Evolutionary conservation across 2,329 filamentous ascomycete genomes (phyloP).

Genomic region (Talaromyces sp.): DNA sequence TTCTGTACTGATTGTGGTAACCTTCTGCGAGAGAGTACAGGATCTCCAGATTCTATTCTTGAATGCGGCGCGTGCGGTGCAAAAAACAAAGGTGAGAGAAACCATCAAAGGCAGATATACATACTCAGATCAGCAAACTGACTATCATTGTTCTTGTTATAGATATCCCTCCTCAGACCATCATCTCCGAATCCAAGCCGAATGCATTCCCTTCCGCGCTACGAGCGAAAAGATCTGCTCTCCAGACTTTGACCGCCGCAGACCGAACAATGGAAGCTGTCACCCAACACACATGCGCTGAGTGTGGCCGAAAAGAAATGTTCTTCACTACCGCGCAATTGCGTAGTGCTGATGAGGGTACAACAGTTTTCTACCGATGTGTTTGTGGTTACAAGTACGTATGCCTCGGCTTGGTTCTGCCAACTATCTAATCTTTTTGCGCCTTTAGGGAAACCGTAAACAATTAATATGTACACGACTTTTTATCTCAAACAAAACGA

Average conservation of each 20-base stretch:
- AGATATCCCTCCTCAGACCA: conserved; percentile 73
- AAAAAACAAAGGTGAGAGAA: conserved; percentile 68
- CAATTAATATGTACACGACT: conserved; percentile 28
- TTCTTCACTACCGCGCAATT: conserved; percentile 81
- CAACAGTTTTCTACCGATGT: conserved; percentile 85
- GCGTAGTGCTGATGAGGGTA: conserved; percentile 90
- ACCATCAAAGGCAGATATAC: background rate
- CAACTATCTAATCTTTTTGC: conserved; percentile 11
- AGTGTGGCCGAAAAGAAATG: conserved; percentile 79
- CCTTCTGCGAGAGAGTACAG: conserved; percentile 75
- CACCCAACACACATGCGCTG: conserved; percentile 67
- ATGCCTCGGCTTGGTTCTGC: background rate
- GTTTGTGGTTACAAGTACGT: conserved; percentile 79
- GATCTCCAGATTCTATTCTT: conserved; percentile 70
- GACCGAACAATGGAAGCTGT: conserved; percentile 71
- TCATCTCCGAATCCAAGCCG: conserved; percentile 79
- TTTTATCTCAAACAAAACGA: background rate
- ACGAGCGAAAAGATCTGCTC: conserved; percentile 78
- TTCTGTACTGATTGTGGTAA: conserved; percentile 95
- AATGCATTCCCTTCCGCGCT: conserved; percentile 88
- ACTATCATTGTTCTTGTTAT: conserved; percentile 14
- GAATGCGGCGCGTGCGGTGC: conserved; percentile 83
- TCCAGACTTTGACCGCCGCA: conserved; percentile 74
- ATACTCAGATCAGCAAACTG: background rate
- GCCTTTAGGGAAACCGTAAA: conserved; percentile 33